Base-by-base conservation (phyloP, 2,329 filamentous ascomycete species). In the Daldinia sp. region DNA sequence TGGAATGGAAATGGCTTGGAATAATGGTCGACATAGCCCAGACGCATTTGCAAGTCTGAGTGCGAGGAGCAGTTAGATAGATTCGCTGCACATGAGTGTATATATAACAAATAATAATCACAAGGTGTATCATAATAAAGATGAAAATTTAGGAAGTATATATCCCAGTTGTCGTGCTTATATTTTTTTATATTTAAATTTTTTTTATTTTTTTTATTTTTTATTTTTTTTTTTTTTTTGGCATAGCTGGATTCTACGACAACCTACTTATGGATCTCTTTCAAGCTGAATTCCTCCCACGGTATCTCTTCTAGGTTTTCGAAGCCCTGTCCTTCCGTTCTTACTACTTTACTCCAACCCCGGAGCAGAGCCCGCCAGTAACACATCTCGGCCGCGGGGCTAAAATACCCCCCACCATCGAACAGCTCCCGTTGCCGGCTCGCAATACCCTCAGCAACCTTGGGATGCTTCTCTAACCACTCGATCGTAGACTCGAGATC, bases 11-110 rank as follows among this genome's bases (percentile, higher is more conserved):
- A 84, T 88, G 80, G 83, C 85, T 45, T 88, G 85, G 85, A 82
- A 82, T 70, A 89, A 88, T 70, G 91, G 91, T 8, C 81, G 91
- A 39, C 90, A 93, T 72, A 93, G 90, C 70, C 91, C 91, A 3
- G 91, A 94, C 76, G 91, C 91, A 11, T 94, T 93, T 81, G 87
- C 90, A 2, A 91, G 89, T 51, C 79, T 94, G 66, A 92, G 90
- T 71, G 87, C 90, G 53, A 80, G 84, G 68, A 83, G 85, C 71
- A 77, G 74, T 72, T 82, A 70, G 78, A 72, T 58, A 75, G 67
- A 63, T 39, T 15, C 39, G 32, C 23, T 25, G 53, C 39, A 39
- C 57, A 43, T 55, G 41, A n/a, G 50, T 70, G 63, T 68, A 68
- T 67, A 68, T 60, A 64, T 68, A 61, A 60, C 45, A 61, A 48